Evolutionary conservation across 495 filamentous ascomycete species (phyloP).

Genomic region (Arthonia radiata): DNA sequence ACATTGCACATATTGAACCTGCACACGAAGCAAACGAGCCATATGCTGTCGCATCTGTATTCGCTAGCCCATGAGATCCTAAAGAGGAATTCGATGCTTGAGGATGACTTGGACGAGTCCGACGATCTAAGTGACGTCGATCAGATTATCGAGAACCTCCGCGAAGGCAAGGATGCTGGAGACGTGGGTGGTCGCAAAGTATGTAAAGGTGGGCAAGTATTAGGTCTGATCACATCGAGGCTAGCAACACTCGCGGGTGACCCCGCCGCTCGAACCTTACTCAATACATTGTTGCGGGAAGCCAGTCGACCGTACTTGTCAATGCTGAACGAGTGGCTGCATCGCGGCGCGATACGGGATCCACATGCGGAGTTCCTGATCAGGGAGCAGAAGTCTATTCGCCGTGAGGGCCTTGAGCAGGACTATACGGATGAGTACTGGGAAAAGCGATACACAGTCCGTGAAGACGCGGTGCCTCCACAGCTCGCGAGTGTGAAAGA

Average conservation of each 20-base stretch:
- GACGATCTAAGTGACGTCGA: conserved; percentile 47
- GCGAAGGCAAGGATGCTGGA: conserved; percentile 51
- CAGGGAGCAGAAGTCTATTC: conserved; percentile 88
- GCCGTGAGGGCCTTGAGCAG: conserved; percentile 67
- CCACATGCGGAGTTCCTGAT: conserved; percentile 86
- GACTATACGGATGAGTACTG: conserved; percentile 99
- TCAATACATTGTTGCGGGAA: conserved; percentile 62
- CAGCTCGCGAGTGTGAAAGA: conserved; percentile 81
- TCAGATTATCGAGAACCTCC: conserved; percentile 60
- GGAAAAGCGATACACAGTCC: conserved; percentile 90
- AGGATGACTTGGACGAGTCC: conserved; percentile 65
- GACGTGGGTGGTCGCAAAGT: conserved; percentile 40
- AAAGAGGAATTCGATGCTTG: conserved; percentile 62
- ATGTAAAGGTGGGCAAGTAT: conserved; percentile 78
- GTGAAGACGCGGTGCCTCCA: conserved; percentile 72
- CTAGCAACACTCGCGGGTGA: conserved; percentile 79
- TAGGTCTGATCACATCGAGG: conserved; percentile 61
- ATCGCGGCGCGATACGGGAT: conserved; percentile 85
- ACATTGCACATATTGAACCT: conserved; percentile 82
- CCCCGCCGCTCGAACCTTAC: conserved; percentile 53
- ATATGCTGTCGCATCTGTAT: conserved; percentile 76
- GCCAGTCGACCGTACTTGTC: conserved; percentile 86
- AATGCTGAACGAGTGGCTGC: conserved; percentile 97
- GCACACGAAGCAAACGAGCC: conserved; percentile 65
- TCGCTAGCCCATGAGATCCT: conserved; percentile 67